phyloP scores from a whole-genome alignment of 2,329 filamentous ascomycete genomes.

The Cadophora sp. region DNA sequence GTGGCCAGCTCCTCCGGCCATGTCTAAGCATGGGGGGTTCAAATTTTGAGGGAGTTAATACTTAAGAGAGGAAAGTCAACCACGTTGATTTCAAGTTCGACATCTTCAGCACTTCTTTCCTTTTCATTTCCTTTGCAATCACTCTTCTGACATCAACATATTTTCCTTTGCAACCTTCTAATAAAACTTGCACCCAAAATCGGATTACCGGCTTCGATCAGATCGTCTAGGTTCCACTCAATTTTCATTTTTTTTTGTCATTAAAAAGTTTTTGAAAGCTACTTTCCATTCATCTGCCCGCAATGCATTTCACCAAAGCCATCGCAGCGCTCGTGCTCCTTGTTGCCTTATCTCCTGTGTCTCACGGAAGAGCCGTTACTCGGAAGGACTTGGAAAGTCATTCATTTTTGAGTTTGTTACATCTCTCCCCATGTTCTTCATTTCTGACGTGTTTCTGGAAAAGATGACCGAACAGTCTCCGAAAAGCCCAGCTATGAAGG shows the following conservation, averaged over 20 bases:
- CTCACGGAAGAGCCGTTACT: not conserved
- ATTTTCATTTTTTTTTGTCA: too few species aligned
- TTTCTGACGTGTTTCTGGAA: not conserved
- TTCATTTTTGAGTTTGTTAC: not conserved
- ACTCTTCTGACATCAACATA: not conserved
- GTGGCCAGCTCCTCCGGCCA: not conserved
- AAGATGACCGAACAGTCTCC: not conserved
- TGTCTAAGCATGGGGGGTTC: not conserved
- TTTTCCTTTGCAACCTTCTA: not conserved
- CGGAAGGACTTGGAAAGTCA: not conserved
- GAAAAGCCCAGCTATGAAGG: not conserved
- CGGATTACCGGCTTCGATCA: too few species aligned
- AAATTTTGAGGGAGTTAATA: not conserved
- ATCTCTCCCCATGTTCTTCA: not conserved
- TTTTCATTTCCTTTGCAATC: not conserved
- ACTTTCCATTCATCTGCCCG: not conserved
- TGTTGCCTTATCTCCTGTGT: not conserved
- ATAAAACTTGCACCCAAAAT: not conserved
- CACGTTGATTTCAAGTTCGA: not conserved
- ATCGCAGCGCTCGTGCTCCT: not conserved
- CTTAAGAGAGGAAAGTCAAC: not conserved
- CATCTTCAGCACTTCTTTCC: not conserved
- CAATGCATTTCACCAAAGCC: not conserved
- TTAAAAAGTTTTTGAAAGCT: too few species aligned
- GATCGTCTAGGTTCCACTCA: too few species aligned